A percentile compares a stretch with the other conserved stretches of the same genome.
Evolutionary conservation across 306 rosid species (phyloP).

Genomic region (Prunus davidiana): DNA sequence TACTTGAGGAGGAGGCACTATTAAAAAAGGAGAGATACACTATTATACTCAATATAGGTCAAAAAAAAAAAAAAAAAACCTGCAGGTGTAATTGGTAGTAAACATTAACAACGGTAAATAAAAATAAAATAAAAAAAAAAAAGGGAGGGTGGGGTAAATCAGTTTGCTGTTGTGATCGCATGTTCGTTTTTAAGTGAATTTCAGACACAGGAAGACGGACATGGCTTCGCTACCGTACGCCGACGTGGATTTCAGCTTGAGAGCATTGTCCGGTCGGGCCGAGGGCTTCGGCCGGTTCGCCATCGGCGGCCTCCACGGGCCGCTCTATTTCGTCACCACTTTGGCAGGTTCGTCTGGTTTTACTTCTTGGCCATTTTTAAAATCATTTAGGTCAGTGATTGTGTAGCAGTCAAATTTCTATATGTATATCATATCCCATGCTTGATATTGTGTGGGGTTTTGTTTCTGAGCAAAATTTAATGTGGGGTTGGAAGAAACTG

Average conservation of each 20-base stretch:
- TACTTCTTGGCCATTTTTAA: not conserved
- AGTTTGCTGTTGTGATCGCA: not conserved
- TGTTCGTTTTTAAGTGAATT: not conserved
- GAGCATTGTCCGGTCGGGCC: slow-evolving; percentile 50
- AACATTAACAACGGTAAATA: not conserved
- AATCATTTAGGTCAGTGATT: not conserved
- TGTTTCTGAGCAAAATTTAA: not conserved
- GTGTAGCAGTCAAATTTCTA: not conserved
- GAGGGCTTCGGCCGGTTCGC: slow-evolving; percentile 63
- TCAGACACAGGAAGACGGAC: not conserved
- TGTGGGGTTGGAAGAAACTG: not conserved
- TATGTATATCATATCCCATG: not conserved
- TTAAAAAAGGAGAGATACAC: too few species aligned
- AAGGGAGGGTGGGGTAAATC: not conserved
- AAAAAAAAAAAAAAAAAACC: too few species aligned
- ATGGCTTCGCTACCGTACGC: slow-evolving; percentile 56
- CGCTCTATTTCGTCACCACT: slow-evolving; percentile 50
- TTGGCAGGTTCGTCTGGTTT: slow-evolving; percentile 39
- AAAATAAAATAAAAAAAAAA: too few species aligned
- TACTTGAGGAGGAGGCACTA: too few species aligned
- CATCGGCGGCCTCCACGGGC: slow-evolving; percentile 58
- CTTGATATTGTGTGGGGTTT: not conserved
- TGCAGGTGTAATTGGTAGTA: too few species aligned
- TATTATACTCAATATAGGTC: too few species aligned
- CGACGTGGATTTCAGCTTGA: slow-evolving; percentile 49